Percentiles rank a stretch among this genome's conserved stretches.
Evolutionary conservation across 176 grass and related monocot species (phyloP).

Genomic region (Cenchrus purpureus): DNA sequence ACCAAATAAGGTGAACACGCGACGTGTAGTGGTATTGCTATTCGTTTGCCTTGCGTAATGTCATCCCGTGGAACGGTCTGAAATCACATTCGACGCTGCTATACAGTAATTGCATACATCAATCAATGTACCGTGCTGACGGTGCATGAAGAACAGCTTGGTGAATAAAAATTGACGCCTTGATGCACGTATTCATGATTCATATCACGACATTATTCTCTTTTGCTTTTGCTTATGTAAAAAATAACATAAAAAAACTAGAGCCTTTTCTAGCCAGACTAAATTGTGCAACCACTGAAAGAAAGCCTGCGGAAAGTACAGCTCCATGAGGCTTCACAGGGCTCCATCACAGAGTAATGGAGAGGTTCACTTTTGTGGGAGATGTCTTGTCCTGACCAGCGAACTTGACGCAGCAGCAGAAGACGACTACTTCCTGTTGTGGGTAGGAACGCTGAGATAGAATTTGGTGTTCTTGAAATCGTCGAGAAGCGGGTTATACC

Average conservation of each 20-base stretch:
- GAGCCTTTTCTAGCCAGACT: neutral
- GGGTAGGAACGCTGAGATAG: constrained; percentile 89
- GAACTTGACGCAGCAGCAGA: neutral
- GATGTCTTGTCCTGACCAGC: neutral
- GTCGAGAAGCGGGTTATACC: constrained; percentile 90
- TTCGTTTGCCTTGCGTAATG: neutral
- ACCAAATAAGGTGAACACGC: constrained; percentile 10
- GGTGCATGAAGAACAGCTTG: neutral
- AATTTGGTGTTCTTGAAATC: constrained; percentile 98
- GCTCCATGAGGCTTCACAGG: neutral
- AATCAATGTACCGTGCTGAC: neutral
- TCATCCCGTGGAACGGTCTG: neutral
- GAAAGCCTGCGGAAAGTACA: neutral
- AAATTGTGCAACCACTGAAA: neutral
- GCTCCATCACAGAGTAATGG: neutral
- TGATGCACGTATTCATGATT: neutral
- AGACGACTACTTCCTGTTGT: constrained; percentile 58
- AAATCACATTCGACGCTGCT: neutral
- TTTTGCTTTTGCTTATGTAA: neutral
- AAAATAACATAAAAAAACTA: neutral
- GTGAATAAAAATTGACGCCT: neutral
- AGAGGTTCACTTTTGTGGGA: neutral
- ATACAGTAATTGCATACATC: neutral
- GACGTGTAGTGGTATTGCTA: neutral
- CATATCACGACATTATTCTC: neutral